A percentile compares a stretch with the other conserved stretches of the same genome.
Evolutionary conservation across 768 basidiomycete species (phyloP).

Genomic region (Mycena belliarum): DNA sequence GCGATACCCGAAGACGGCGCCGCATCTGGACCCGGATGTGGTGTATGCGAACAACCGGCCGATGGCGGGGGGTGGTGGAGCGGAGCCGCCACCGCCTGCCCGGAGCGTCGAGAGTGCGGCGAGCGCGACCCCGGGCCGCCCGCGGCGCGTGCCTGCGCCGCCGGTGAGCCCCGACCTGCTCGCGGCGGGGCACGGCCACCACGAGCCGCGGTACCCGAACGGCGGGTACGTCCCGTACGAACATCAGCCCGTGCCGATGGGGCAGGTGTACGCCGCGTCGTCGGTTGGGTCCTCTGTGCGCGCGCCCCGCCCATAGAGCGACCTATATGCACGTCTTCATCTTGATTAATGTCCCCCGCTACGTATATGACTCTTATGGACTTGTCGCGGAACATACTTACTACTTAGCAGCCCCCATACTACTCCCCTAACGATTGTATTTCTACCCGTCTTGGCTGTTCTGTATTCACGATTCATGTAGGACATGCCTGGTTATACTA

Average conservation of each 20-base stretch:
- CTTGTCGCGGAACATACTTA: too few relatives aligned
- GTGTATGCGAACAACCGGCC: not conserved
- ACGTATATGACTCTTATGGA: too few relatives aligned
- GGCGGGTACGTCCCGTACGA: conserved; percentile 22
- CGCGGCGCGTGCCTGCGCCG: conserved; percentile 14
- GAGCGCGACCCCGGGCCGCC: conserved; percentile 1
- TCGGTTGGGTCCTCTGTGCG: conserved; percentile 4
- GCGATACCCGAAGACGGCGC: too few relatives aligned
- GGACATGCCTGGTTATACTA: too few relatives aligned
- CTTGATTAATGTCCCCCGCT: too few relatives aligned
- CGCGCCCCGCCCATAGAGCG: not conserved
- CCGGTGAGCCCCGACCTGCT: not conserved
- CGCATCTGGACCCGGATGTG: not conserved
- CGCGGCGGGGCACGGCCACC: not conserved
- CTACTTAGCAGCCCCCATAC: too few relatives aligned
- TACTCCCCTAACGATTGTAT: not conserved
- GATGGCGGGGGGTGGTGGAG: not conserved
- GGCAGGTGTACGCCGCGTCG: conserved; percentile 12
- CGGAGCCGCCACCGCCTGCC: conserved; percentile 4
- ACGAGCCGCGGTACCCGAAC: conserved; percentile 16
- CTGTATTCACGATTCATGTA: too few relatives aligned
- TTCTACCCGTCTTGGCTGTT: not conserved
- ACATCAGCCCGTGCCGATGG: conserved; percentile 4
- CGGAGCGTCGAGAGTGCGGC: not conserved
- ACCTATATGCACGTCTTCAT: too few relatives aligned